phyloP scores from a whole-genome alignment of 2,329 filamentous ascomycete species.

The Fusarium annulatum region DNA sequence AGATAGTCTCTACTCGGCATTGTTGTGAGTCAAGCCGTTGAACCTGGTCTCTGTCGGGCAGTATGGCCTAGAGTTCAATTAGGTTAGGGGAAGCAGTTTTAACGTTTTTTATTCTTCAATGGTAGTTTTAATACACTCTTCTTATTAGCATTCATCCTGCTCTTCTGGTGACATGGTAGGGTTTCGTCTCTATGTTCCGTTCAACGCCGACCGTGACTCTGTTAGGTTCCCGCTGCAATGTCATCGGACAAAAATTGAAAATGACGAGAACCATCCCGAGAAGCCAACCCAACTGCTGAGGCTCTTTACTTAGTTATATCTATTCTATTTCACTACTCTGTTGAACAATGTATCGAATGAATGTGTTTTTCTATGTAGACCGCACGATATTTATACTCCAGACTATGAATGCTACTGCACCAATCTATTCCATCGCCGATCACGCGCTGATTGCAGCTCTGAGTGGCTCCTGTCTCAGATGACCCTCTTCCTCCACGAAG shows the following conservation, averaged over 20 bases:
- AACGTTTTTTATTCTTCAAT: background rate
- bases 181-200: background rate
- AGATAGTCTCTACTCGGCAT: background rate
- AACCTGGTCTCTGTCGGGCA: too few species aligned
- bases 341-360: background rate
- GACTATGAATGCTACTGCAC: background rate
- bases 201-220: too few species aligned
- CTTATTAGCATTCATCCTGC: accelerated
- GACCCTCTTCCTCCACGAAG: background rate
- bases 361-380: background rate
- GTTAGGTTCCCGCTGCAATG: background rate
- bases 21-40: background rate
- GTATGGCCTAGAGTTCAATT: too few species aligned
- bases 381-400: background rate
- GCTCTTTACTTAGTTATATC: too few species aligned
- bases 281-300: accelerated
- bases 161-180: background rate
- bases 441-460: background rate
- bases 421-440: background rate
- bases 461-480: background rate
- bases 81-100: too few species aligned
- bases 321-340: background rate
- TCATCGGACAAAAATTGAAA: background rate
- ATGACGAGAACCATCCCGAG: accelerated
- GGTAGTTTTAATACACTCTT: background rate